Percentiles rank a stretch among this genome's conserved stretches.
phyloP scores from a whole-genome alignment of 2,329 filamentous ascomycete genomes.

The Chrysoporthe deuterocubensis region DNA sequence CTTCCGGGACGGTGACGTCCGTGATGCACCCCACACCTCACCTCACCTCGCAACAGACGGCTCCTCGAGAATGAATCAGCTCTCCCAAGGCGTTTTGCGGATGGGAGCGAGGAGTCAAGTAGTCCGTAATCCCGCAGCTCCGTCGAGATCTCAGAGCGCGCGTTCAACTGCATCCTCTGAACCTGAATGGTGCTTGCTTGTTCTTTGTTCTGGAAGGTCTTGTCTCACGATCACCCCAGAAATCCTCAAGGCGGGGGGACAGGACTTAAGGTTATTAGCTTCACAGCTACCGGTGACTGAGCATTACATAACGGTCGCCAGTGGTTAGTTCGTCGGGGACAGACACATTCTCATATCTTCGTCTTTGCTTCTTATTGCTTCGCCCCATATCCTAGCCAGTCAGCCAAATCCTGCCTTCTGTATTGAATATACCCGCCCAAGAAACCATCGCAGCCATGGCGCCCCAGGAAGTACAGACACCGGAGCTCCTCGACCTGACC shows the following conservation, averaged over 20 bases:
- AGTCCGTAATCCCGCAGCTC: conserved; percentile 21
- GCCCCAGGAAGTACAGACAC: conserved; percentile 27
- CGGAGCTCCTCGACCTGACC: conserved; percentile 61
- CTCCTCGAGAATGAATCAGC: not conserved
- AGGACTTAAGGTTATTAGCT: not conserved
- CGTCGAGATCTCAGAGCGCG: not conserved
- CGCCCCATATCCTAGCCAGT: not conserved
- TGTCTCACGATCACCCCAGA: not conserved
- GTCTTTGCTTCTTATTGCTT: not conserved
- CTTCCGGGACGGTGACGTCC: conserved; percentile 9
- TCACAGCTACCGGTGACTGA: conserved; percentile 5
- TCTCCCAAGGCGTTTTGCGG: not conserved
- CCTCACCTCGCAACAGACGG: not conserved
- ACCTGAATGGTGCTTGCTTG: not conserved
- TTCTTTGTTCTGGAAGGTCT: not conserved
- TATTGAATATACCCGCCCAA: not conserved
- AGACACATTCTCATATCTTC: not conserved
- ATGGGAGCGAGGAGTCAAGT: not conserved
- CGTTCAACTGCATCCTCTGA: not conserved
- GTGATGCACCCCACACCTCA: conserved; percentile 6
- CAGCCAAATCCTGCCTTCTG: not conserved
- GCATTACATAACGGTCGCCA: conserved; percentile 12
- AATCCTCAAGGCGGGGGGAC: not conserved
- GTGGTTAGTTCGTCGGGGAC: not conserved
- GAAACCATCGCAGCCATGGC: conserved; percentile 16